Conservation (phyloP, 257 asterid species). For the Thymus mandschuricus region DNA sequence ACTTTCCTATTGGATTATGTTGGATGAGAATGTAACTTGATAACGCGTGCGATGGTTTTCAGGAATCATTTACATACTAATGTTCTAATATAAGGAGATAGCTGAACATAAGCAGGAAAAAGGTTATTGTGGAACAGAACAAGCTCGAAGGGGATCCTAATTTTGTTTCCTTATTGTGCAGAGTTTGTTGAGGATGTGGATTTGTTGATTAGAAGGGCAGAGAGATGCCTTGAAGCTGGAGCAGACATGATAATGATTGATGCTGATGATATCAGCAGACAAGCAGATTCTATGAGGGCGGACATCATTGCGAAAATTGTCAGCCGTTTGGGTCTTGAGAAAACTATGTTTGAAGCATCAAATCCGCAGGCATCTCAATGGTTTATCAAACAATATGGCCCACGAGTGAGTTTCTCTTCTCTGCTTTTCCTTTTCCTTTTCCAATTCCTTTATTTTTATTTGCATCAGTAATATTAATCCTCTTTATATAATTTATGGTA, state of each 20-base stretch:
- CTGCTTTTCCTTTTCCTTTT: too few relatives aligned
- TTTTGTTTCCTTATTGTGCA: constrained; percentile 38
- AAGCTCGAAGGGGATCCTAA: constrained; percentile 4
- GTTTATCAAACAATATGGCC: constrained; percentile 90
- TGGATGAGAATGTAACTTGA: neutral
- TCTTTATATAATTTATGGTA: constrained; percentile 5
- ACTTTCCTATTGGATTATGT: neutral
- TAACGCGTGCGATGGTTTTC: constrained; percentile 7
- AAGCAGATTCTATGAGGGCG: constrained; percentile 72
- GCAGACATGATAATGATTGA: constrained; percentile 97
- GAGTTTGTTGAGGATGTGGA: constrained; percentile 90
- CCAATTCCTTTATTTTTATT: neutral
- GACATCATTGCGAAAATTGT: constrained; percentile 81
- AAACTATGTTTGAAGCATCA: constrained; percentile 95
- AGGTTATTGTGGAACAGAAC: neutral
- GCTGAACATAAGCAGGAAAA: neutral
- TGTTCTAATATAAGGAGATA: neutral
- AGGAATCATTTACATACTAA: neutral
- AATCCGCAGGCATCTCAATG: constrained; percentile 78
- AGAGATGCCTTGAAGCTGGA: constrained; percentile 98
- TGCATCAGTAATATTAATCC: constrained; percentile 9
- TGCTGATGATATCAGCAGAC: constrained; percentile 76
- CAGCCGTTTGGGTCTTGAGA: constrained; percentile 88
- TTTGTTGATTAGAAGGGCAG: constrained; percentile 84
- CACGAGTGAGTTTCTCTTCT: constrained; percentile 52